These are phyloP conservation scores for Middelhovenomyces tepae DNA, from an alignment of 805 yeast species.

Conservation along the genomic window DNA sequence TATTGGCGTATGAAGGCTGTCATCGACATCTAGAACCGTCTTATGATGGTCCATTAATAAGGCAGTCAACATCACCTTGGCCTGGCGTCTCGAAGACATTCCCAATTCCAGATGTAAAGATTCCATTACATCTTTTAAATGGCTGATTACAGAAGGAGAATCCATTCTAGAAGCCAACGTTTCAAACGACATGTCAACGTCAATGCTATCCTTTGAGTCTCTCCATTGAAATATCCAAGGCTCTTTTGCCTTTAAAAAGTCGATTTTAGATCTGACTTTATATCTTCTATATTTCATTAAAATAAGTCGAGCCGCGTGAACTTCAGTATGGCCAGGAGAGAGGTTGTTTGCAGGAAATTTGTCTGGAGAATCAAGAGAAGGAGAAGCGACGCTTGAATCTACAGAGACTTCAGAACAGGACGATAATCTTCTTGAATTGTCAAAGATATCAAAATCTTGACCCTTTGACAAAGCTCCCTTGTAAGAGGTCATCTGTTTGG, in stretches of 20 bases:
- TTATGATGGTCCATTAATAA: slow-evolving; percentile 15
- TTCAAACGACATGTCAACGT: slow-evolving; percentile 7
- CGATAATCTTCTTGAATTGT: too few species aligned
- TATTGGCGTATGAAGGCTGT: not conserved
- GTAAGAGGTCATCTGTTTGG: too few species aligned
- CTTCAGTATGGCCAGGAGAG: too few species aligned
- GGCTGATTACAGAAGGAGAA: slow-evolving; percentile 5
- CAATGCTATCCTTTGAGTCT: slow-evolving; percentile 1
- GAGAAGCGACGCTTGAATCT: too few species aligned
- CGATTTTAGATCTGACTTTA: slow-evolving; percentile 10
- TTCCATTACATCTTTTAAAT: too few species aligned
- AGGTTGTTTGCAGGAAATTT: too few species aligned
- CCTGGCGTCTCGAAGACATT: slow-evolving; percentile 13
- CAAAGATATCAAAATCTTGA: too few species aligned
- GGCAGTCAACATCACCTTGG: slow-evolving; percentile 16
- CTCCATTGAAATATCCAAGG: slow-evolving; percentile 17
- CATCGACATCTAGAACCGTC: slow-evolving; percentile 7
- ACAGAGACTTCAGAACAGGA: too few species aligned
- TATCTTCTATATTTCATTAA: slow-evolving; percentile 11
- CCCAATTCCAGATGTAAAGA: too few species aligned
- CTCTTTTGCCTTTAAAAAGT: slow-evolving; percentile 5
- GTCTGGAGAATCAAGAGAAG: too few species aligned
- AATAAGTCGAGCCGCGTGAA: too few species aligned
- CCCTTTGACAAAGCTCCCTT: too few species aligned
- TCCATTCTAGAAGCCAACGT: not conserved